Conservation (phyloP, 352 stramenopile species). For the Phytophthora citrophthora region DNA sequence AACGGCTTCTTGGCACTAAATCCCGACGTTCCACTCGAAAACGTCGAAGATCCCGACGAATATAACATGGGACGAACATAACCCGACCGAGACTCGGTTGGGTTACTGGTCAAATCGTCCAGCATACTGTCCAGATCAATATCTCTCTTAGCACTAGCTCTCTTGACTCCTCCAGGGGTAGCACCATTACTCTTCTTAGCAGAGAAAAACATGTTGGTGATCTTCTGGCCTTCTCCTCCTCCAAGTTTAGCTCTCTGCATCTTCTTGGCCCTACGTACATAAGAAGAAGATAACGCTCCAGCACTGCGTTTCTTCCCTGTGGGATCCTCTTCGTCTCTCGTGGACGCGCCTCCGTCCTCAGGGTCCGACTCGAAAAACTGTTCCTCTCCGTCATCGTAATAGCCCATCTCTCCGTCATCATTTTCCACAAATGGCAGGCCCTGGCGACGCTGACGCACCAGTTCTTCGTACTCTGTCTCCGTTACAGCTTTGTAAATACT, state of each 20-base stretch:
- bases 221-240: constrained; percentile 80
- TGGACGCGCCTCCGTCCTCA: constrained; percentile 39
- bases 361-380: constrained; percentile 89
- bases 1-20: constrained; percentile 30
- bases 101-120: constrained; percentile 85
- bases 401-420: constrained; percentile 85
- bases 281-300: constrained; percentile 78
- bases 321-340: constrained; percentile 51
- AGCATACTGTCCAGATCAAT: constrained; percentile 90
- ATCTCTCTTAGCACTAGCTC: constrained; percentile 60
- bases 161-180: constrained; percentile 23
- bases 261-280: constrained; percentile 80
- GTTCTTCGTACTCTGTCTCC: constrained; percentile 85
- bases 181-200: constrained; percentile 31
- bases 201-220: constrained; percentile 91
- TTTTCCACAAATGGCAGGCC: constrained; percentile 87
- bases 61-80: constrained; percentile 73
- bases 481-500: constrained; percentile 89
- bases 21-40: constrained; percentile 19
- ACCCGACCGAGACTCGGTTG: constrained; percentile 58
- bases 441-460: constrained; percentile 80
- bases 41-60: constrained; percentile 43
- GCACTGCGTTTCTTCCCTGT: constrained; percentile 75
- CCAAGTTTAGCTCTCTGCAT: constrained; percentile 85
- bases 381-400: constrained; percentile 90